Base-by-base conservation (phyloP, 1,284 basidiomycete species). In the Cryptococcus hybrid region DNA sequence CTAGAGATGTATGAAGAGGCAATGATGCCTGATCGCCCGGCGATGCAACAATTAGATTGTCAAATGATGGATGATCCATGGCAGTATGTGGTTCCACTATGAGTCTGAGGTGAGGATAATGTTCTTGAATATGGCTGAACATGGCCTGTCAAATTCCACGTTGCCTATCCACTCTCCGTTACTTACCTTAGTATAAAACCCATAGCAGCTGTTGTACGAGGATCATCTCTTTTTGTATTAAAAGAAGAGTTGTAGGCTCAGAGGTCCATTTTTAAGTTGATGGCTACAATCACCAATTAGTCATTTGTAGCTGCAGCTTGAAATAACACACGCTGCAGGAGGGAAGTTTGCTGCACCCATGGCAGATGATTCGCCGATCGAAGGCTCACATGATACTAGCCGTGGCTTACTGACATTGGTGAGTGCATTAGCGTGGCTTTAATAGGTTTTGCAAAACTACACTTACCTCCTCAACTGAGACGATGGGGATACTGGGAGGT, bases 1-100 rank as follows among this genome's bases (percentile, higher is more conserved):
- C 88, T 7, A 98, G 82, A 73, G 95, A 90, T 58, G 92, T 74
- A 51, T 67, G 63, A 2, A 63, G 51, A 2, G 64, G 61, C 13
- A 74, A 56, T 2, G 70, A 55, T 2, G 36, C 24, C 8, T 61
- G 58, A 40, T 74, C 69, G 9, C 65, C 64, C 30, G 60, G 57
- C 35, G 62, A 55, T 13, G 66, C 60, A 1, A 74, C 65, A 2
- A 73, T 66, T 18, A 75, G 63, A 24, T 67, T 54, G 3, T 66
- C 55, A 35, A 68, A 70, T 13, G 62, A 39, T 5, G 69, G 65
- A 59, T 70, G 68, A 53, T 76, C 71, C 0, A 51, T 35, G 0
- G 71, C 73, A 2, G 74, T 74, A 52, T 75, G 70, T 7, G 71
- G 64, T 57, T 76, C 76, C 34, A 73, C 72, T 6, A 74, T 61